A percentile compares a stretch with the other conserved stretches of the same genome.
Conservation (phyloP, 1,139 yeast genomes). For the Magnusiomyces starmeri region DNA sequence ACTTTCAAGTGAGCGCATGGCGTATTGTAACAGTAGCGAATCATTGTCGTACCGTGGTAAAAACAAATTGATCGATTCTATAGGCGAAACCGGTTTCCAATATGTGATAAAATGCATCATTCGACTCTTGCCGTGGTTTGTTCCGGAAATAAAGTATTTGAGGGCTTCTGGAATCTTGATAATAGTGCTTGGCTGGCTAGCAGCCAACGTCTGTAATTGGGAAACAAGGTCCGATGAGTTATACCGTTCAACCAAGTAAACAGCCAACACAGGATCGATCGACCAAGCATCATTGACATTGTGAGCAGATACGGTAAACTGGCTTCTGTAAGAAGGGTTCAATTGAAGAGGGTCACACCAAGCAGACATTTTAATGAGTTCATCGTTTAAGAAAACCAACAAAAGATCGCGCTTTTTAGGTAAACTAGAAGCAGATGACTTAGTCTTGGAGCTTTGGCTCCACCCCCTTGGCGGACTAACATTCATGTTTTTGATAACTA, state of each 20-base stretch:
- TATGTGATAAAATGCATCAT: slow-evolving; percentile 44
- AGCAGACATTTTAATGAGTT: slow-evolving; percentile 59
- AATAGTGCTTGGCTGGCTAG: slow-evolving; percentile 54
- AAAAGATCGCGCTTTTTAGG: slow-evolving; percentile 43
- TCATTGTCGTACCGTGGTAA: slow-evolving; percentile 66
- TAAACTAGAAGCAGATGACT: slow-evolving; percentile 4
- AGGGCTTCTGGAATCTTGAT: slow-evolving; percentile 59
- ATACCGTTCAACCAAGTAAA: slow-evolving; percentile 59
- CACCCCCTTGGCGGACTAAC: slow-evolving; percentile 10
- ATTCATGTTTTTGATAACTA: slow-evolving; percentile 17
- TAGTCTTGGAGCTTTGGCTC: slow-evolving; percentile 2
- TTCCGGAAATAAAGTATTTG: slow-evolving; percentile 33
- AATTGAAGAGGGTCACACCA: slow-evolving; percentile 70
- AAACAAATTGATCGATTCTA: slow-evolving; percentile 79
- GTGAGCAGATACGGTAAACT: slow-evolving; percentile 20
- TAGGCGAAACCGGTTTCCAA: slow-evolving; percentile 76
- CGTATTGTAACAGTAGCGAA: slow-evolving; percentile 70
- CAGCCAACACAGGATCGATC: slow-evolving; percentile 67
- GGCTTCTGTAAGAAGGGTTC: slow-evolving; percentile 26
- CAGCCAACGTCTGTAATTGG: slow-evolving; percentile 43
- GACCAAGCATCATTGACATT: slow-evolving; percentile 49
- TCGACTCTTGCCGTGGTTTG: slow-evolving; percentile 2
- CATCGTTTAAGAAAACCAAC: slow-evolving; percentile 64
- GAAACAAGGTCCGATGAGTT: slow-evolving; percentile 34
- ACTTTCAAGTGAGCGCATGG: slow-evolving; percentile 82